Evolutionary conservation across 2,329 filamentous ascomycete genomes (phyloP).

Genomic region (Fusarium aywerte): DNA sequence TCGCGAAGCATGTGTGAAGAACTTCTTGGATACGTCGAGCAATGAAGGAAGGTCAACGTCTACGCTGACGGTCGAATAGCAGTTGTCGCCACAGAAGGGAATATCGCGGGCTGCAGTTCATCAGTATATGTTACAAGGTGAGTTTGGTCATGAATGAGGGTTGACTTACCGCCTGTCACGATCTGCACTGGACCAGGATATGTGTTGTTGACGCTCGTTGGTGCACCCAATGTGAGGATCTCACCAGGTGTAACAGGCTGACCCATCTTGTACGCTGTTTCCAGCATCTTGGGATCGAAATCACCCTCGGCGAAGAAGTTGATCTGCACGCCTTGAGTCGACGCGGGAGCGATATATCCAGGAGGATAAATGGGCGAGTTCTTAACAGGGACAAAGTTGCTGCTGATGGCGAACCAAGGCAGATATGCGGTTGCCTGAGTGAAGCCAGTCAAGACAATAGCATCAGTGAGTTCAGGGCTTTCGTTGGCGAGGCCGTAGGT

Average conservation of each 20-base stretch:
- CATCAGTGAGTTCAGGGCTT: constrained; percentile 65
- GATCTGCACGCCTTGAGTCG: constrained; percentile 61
- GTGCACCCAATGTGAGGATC: constrained; percentile 63
- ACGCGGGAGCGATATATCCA: constrained; percentile 64
- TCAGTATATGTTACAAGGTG: constrained; percentile 16
- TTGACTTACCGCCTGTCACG: constrained; percentile 63
- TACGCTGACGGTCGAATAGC: constrained; percentile 56
- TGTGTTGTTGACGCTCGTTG: constrained; percentile 48
- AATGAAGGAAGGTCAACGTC: constrained; percentile 53
- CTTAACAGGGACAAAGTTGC: constrained; percentile 59
- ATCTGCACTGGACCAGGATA: constrained; percentile 68
- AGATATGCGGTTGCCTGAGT: constrained; percentile 60
- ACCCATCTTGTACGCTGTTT: constrained; percentile 57
- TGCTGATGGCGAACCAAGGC: constrained; percentile 56
- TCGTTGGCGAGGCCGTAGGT: constrained; percentile 64
- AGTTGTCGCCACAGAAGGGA: constrained; percentile 72
- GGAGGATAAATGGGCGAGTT: constrained; percentile 52
- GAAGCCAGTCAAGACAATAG: constrained; percentile 70
- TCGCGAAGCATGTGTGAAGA: constrained; percentile 57
- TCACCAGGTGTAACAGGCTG: constrained; percentile 69
- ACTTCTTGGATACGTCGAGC: constrained; percentile 54
- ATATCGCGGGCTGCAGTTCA: constrained; percentile 56
- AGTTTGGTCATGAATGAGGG: neutral
- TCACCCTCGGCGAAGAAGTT: constrained; percentile 63
- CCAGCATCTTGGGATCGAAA: constrained; percentile 66